Evolutionary conservation across 2,329 filamentous ascomycete genomes (phyloP).

Genomic region (Botrytis pseudocinerea): DNA sequence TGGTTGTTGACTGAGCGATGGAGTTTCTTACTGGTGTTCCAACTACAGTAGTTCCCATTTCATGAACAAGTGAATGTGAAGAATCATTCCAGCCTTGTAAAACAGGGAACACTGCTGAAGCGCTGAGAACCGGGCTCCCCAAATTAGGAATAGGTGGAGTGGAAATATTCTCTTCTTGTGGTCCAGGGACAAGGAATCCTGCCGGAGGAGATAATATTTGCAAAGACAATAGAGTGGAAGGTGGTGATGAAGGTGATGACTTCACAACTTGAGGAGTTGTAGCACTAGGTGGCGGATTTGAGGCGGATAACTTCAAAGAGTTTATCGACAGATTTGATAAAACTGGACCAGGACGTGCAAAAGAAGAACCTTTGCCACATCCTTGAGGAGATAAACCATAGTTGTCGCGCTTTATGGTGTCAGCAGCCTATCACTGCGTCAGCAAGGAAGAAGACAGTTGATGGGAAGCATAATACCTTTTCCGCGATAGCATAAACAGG

Average conservation of each 20-base stretch:
- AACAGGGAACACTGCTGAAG: neutral
- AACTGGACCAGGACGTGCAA: constrained; percentile 21
- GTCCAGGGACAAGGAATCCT: neutral
- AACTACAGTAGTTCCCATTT: constrained; percentile 2
- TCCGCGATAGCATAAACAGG: constrained; percentile 33
- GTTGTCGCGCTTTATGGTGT: constrained; percentile 36
- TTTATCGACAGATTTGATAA: constrained; percentile 18
- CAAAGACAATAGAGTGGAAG: neutral
- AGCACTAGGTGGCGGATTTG: neutral
- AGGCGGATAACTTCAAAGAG: constrained; percentile 8
- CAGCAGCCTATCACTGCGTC: constrained; percentile 30
- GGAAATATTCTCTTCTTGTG: constrained; percentile 5
- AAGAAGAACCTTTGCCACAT: constrained; percentile 24
- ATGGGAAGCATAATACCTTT: constrained; percentile 34
- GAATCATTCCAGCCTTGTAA: constrained; percentile 9
- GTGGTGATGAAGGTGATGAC: neutral
- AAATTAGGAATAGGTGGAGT: neutral
- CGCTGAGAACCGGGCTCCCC: neutral
- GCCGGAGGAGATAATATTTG: neutral
- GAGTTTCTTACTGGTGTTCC: constrained; percentile 4
- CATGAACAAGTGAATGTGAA: neutral
- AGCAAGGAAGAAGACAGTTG: neutral
- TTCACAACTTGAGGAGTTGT: neutral
- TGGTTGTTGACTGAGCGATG: neutral
- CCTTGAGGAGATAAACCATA: constrained; percentile 24